Evolutionary conservation across 1,139 yeast genomes (phyloP), one percentile per base, ranked within the genome.

Genomic region (Yamadazyma jaroonii): DNA sequence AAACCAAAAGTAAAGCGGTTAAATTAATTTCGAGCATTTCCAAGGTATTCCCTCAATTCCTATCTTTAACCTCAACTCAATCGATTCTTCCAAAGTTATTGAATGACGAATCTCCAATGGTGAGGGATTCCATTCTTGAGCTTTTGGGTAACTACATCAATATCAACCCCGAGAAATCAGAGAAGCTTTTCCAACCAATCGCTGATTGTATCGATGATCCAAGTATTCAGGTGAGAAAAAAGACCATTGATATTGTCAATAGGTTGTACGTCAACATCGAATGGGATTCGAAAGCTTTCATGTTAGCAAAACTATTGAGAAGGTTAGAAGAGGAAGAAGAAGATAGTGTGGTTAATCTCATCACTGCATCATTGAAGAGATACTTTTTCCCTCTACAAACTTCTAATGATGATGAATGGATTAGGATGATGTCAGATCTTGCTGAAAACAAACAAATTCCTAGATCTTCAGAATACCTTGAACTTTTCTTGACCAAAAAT

Each of bases 61-160:
- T 85, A 30, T 55, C 68, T 1, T 61, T 74, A 1, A 70, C 77
- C 0, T 60, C 63, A 17, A 72, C 86, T 4, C 80, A 74, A 45
- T 63, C 62, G 7, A 68, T 84, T 0, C 63, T 87, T 4, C 64
- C 79, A 1, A 62, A 59, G 8, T 61, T 81, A 35, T 59, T 87
- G 27, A 59, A 54, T 5, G 92, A 85, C 46, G 53, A 68, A 1
- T 84, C 90, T 1, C 78, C 95, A 0, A 72, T 81, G 38, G 92
- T 87, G 0, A 70, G 89, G 43, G 90, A 84, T 52, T 86, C 95
- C 0, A 81, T 81, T 2, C 62, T 87, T 21, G 95, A 86, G 32
- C 66, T 88, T 36, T 60, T 86, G 22, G 72, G 76, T 10, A 72
- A 72, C 36, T 79, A 76, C 43, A 53, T 83, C 34, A 48, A 56